Evolutionary conservation across 257 asterid species (phyloP).

Genomic region (Solanum sejunctum): DNA sequence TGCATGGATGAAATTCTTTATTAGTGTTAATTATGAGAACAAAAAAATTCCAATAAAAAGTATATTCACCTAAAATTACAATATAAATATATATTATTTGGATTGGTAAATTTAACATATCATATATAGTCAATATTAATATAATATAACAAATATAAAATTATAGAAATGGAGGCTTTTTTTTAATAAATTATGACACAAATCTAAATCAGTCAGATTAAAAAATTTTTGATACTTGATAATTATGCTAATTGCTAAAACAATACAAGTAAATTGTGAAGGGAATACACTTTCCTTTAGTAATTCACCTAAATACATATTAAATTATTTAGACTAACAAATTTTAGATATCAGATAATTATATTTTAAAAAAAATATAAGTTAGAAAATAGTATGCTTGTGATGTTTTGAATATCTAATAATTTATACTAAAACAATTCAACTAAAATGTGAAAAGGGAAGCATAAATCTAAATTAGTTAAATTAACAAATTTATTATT

Average conservation of each 20-base stretch:
- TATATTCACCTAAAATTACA: accelerated
- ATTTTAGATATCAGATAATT: background rate
- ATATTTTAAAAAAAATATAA: background rate
- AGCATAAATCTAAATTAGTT: background rate
- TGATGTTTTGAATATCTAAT: no score
- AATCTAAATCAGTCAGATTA: background rate
- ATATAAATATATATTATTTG: background rate
- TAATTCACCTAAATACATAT: background rate
- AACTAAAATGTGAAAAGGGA: background rate
- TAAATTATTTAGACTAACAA: background rate
- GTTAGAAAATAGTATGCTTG: background rate
- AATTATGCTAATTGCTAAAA: no score
- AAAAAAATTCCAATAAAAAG: background rate
- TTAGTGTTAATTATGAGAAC: background rate
- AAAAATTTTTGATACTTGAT: background rate
- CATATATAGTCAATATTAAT: background rate
- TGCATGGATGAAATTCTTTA: background rate
- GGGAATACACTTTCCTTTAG: no score
- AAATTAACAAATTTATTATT: background rate
- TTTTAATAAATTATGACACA: background rate
- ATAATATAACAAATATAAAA: background rate
- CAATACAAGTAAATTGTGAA: no score
- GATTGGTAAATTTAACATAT: background rate
- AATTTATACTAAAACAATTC: no score
- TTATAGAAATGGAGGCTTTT: background rate